Conservation (phyloP, 1,284 basidiomycete genomes). For the Marasmius tenuissimus region DNA sequence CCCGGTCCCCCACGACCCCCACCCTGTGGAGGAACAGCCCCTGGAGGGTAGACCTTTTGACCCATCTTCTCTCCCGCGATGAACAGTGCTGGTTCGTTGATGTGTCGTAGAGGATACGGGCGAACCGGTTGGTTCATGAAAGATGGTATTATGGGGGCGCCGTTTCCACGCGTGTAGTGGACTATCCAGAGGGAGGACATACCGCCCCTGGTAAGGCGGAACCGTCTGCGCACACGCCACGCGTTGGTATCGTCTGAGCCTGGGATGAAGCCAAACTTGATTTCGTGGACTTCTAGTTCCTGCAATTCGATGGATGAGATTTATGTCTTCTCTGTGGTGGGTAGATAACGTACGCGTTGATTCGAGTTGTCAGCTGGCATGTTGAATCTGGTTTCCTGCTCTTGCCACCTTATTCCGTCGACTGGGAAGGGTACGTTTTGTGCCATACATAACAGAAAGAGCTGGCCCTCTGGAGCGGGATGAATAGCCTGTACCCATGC, state of each 20-base stretch:
- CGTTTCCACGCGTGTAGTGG: conserved; percentile 70
- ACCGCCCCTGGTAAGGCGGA: conserved; percentile 68
- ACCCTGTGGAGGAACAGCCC: conserved; percentile 23
- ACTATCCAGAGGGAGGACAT: conserved; percentile 67
- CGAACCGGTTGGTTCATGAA: conserved; percentile 61
- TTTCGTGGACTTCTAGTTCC: conserved; percentile 75
- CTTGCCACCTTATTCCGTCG: conserved; percentile 73
- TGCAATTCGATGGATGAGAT: conserved; percentile 25
- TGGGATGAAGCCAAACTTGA: conserved; percentile 75
- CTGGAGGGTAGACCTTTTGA: conserved; percentile 54
- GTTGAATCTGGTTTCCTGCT: conserved; percentile 59
- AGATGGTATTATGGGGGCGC: conserved; percentile 53
- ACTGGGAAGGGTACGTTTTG: conserved; percentile 56
- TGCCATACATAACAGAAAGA: conserved; percentile 61
- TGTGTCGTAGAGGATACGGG: conserved; percentile 62
- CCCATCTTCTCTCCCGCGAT: conserved; percentile 70
- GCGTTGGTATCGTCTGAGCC: conserved; percentile 56
- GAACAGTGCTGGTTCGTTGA: conserved; percentile 64
- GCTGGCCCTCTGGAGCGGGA: conserved; percentile 56
- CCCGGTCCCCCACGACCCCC: conserved; percentile 18
- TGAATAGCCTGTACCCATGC: conserved; percentile 7
- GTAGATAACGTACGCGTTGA: conserved; percentile 1
- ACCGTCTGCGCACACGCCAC: conserved; percentile 65
- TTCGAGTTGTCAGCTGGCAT: conserved; percentile 43
- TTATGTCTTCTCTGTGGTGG: not conserved